Conservation (phyloP, 2,329 filamentous ascomycete genomes). For the Metarhizium brunneum region DNA sequence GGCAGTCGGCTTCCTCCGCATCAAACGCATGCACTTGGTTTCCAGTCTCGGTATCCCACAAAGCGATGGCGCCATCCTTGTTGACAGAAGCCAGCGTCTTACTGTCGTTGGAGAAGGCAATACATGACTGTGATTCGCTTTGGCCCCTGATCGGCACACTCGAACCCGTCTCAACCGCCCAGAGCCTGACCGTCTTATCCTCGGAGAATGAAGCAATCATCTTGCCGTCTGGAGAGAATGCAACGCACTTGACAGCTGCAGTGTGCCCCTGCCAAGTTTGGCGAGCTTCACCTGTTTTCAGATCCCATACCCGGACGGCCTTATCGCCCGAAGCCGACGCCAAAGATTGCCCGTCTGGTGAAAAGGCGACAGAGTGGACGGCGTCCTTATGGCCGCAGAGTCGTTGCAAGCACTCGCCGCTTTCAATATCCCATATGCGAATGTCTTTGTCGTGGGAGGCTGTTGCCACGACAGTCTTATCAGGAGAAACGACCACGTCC, state of each 20-base stretch:
- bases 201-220: conserved; percentile 11
- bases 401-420: conserved; percentile 4
- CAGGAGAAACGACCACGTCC: conserved; percentile 6
- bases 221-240: conserved; percentile 12
- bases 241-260: conserved; percentile 4
- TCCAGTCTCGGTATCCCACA: conserved; percentile 10
- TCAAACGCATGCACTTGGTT: conserved; percentile 3
- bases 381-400: conserved; percentile 5
- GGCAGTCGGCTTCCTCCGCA: conserved; percentile 1
- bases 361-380: conserved; percentile 5
- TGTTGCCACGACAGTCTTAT: conserved; percentile 6
- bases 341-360: conserved; percentile 5
- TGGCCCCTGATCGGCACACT: conserved; percentile 12
- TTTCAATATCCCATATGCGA: conserved; percentile 7
- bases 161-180: conserved; percentile 6
- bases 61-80: conserved; percentile 6
- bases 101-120: conserved; percentile 11
- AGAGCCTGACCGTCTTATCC: conserved; percentile 11
- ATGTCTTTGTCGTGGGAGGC: conserved; percentile 8
- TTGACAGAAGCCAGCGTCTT: conserved; percentile 9
- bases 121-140: conserved; percentile 4
- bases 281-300: conserved; percentile 2
- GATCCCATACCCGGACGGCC: conserved; percentile 6
- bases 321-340: conserved; percentile 7
- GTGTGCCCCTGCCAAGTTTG: conserved; percentile 13